Base-by-base conservation (phyloP, 352 stramenopile genomes). In the Elongisporangium senticosum region DNA sequence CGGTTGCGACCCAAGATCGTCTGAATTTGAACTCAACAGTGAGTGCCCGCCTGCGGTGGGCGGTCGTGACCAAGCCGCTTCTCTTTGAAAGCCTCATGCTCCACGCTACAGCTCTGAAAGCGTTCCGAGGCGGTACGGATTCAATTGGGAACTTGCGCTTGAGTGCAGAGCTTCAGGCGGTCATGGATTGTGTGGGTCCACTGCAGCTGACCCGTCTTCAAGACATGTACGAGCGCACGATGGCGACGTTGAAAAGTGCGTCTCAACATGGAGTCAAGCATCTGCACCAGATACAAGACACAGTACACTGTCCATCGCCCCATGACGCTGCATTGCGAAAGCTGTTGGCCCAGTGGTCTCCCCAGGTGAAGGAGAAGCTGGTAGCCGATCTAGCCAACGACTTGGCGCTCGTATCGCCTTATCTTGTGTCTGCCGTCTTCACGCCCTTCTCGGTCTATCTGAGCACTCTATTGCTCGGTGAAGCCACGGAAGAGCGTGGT, bases 71-170 rank as follows among this genome's bases (percentile, higher is more conserved):
- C 1, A 72, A 78, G 49, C 71, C 75, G 3, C 21, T 71, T 15
- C 65, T 87, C 23, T 86, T 87, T 54, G 61, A 74, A 17, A 59
- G 67, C 7, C 50, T 87, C 7, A 7, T 80, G n/a, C 49, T 62
- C 8, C 61, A 77, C 49, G 53, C 63, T 11, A 47, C 65, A 5
- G 62, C 58, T 10, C 33, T 77, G 49, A 71, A 79, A 22, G 61
- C 67, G 14, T 50, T 84, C 2, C 33, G 55, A 10, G 22, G 22
- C 2, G 58, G 15, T 21, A 37, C 17, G 15, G 49, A 15, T 47
- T 43, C 33, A 1, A 43, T 2, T 43, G 13, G 0, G 33, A 17
- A 43, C 10, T 43, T 43, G 33, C 33, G 33, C 4, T 43, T 43
- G 11, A 43, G 33, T 43, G 1, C 33, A 43, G 33, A 43, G 33